phyloP scores from a whole-genome alignment of 495 filamentous ascomycete species.

The Neurospora sp. region DNA sequence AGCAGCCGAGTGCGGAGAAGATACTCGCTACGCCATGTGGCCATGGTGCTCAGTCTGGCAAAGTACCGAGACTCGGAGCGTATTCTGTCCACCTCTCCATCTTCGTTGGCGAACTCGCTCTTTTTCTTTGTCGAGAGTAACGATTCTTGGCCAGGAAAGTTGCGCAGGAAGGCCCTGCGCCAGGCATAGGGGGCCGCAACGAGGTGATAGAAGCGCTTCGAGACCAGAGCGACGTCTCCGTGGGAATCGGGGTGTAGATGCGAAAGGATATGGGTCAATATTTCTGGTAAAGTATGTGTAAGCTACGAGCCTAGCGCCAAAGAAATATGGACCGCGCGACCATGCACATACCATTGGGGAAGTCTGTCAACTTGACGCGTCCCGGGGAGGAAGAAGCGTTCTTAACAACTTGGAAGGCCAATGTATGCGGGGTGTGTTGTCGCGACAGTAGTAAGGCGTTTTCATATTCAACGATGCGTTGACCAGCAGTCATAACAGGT shows the following conservation, averaged over 20 bases:
- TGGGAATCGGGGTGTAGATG: constrained; percentile 75
- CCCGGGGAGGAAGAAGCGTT: constrained; percentile 29
- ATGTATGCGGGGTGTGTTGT: constrained; percentile 35
- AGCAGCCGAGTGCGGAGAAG: constrained; percentile 77
- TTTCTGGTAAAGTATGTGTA: constrained; percentile 45
- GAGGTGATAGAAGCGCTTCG: constrained; percentile 68
- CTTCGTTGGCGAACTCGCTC: constrained; percentile 25
- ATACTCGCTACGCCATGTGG: constrained; percentile 91
- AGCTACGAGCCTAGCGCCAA: constrained; percentile 9
- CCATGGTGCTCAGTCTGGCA: constrained; percentile 62
- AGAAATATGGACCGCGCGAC: background rate
- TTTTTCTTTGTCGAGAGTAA: constrained; percentile 23
- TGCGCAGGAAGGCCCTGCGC: constrained; percentile 80
- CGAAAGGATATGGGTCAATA: constrained; percentile 83
- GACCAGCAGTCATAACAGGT: constrained; percentile 29
- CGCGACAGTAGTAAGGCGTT: constrained; percentile 41
- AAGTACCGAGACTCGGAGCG: constrained; percentile 55
- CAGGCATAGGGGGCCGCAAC: constrained; percentile 86
- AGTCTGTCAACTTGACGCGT: constrained; percentile 47
- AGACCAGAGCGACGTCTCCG: constrained; percentile 67
- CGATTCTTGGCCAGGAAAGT: constrained; percentile 65
- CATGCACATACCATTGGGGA: constrained; percentile 66
- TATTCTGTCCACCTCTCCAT: constrained; percentile 48
- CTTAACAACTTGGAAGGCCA: constrained; percentile 55
- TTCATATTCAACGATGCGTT: constrained; percentile 67